Percentiles rank a stretch among this genome's conserved stretches.
These are phyloP conservation scores for Pholiota molesta DNA, from an alignment of 768 basidiomycete species.

Conservation along the genomic window DNA sequence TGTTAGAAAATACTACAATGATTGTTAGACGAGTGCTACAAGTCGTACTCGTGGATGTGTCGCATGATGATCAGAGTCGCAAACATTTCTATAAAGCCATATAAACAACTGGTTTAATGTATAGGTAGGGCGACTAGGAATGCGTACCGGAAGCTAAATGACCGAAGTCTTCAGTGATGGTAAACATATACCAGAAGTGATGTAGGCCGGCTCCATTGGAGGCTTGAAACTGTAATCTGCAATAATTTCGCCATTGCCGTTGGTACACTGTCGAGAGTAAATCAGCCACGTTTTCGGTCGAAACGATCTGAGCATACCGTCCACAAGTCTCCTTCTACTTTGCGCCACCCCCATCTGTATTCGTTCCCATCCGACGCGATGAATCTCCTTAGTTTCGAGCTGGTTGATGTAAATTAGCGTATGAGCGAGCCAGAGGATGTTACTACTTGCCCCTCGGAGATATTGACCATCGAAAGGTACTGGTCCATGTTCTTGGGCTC, in stretches of 20 bases:
- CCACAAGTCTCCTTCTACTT: slow-evolving; percentile 60
- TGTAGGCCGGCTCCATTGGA: slow-evolving; percentile 56
- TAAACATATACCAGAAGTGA: slow-evolving; percentile 66
- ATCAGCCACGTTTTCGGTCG: too few species aligned
- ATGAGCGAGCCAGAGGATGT: neutral
- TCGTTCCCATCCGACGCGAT: slow-evolving; percentile 59
- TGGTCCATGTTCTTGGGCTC: slow-evolving; percentile 47
- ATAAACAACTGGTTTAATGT: neutral
- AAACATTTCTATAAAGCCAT: neutral
- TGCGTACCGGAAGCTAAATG: slow-evolving; percentile 39
- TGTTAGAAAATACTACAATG: neutral
- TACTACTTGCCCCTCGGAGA: slow-evolving; percentile 42
- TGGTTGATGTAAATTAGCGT: slow-evolving; percentile 21
- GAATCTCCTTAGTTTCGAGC: slow-evolving; percentile 54
- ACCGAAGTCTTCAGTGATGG: slow-evolving; percentile 61
- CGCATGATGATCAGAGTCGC: neutral
- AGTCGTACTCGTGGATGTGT: neutral
- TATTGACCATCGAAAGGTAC: slow-evolving; percentile 50
- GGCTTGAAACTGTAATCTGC: slow-evolving; percentile 64
- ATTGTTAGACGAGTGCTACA: neutral
- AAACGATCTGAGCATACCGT: slow-evolving; percentile 44
- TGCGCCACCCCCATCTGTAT: slow-evolving; percentile 61
- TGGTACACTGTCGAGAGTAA: slow-evolving; percentile 50
- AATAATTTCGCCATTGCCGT: slow-evolving; percentile 50
- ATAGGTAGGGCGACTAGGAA: neutral